Conservation (phyloP, 176 grass and related monocot species). For the Musa acuminata region DNA sequence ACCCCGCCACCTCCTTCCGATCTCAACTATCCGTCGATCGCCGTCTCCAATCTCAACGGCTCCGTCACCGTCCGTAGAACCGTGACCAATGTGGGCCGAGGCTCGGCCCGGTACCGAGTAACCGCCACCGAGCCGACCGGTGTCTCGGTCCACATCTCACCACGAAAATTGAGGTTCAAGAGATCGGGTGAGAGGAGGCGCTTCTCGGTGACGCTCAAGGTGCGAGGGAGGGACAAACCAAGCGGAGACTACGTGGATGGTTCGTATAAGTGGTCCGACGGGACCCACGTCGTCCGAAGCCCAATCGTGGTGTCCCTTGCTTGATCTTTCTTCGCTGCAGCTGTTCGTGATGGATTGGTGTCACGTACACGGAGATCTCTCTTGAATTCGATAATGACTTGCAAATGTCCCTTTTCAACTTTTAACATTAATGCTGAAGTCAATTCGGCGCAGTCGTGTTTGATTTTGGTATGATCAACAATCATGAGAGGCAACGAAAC, state of each 20-base stretch:
- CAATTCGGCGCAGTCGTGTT: too few species aligned
- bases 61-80: conserved; percentile 40
- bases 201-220: conserved; percentile 33
- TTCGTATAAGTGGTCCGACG: conserved; percentile 69
- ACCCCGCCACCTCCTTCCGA: conserved; percentile 29
- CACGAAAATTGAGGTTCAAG: conserved; percentile 37
- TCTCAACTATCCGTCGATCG: conserved; percentile 79
- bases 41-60: conserved; percentile 40
- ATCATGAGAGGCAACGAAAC: too few species aligned
- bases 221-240: neutral
- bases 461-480: too few species aligned
- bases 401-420: too few species aligned
- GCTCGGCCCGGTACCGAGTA: conserved; percentile 35
- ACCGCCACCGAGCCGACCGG: conserved; percentile 32
- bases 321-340: neutral
- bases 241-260: conserved; percentile 28
- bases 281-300: conserved; percentile 54
- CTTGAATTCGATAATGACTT: neutral
- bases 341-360: neutral
- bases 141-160: conserved; percentile 47
- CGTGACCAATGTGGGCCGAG: conserved; percentile 68
- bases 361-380: neutral
- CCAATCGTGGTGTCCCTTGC: conserved; percentile 48
- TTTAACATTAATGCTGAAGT: too few species aligned
- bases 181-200: conserved; percentile 36